These are phyloP conservation scores for Tetracladium setigerum DNA, from an alignment of 495 filamentous ascomycete genomes.

Conservation along the genomic window DNA sequence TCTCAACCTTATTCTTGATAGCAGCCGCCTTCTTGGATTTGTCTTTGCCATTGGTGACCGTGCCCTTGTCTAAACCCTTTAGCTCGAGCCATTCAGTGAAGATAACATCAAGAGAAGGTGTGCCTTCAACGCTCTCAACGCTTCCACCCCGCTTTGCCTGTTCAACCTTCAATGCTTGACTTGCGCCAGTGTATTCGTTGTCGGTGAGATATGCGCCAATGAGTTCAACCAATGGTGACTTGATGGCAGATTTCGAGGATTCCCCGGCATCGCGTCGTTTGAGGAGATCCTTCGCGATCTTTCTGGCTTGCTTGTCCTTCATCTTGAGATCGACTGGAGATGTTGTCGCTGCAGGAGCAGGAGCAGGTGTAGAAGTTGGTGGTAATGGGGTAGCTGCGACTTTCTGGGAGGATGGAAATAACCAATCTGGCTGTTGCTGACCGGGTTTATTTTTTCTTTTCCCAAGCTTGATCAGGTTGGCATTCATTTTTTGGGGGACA, in stretches of 20 bases:
- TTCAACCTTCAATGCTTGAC: conserved; percentile 52
- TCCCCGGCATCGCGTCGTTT: conserved; percentile 13
- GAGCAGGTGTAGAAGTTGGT: not conserved
- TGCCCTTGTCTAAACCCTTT: conserved; percentile 15
- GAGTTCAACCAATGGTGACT: conserved; percentile 54
- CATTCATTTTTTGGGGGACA: conserved; percentile 13
- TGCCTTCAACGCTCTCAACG: conserved; percentile 25
- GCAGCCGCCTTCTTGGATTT: not conserved
- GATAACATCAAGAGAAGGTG: conserved; percentile 35
- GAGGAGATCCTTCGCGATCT: conserved; percentile 17
- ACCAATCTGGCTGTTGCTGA: conserved; percentile 19
- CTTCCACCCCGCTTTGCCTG: conserved; percentile 32
- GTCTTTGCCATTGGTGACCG: not conserved
- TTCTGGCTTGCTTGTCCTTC: conserved; percentile 16
- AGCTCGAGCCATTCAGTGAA: conserved; percentile 37
- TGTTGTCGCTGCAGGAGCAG: not conserved
- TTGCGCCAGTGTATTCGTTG: conserved; percentile 53
- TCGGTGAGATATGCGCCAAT: conserved; percentile 59
- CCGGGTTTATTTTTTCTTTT: conserved; percentile 14
- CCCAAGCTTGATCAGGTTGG: conserved; percentile 21
- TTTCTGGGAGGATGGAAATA: conserved; percentile 14
- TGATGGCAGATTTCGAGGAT: conserved; percentile 27
- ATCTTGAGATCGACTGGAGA: not conserved
- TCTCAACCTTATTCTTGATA: conserved; percentile 26
- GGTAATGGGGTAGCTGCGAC: not conserved